Evolutionary conservation across 345 rosid genomes (phyloP).

Genomic region (Erysimum cheiranthoides): DNA sequence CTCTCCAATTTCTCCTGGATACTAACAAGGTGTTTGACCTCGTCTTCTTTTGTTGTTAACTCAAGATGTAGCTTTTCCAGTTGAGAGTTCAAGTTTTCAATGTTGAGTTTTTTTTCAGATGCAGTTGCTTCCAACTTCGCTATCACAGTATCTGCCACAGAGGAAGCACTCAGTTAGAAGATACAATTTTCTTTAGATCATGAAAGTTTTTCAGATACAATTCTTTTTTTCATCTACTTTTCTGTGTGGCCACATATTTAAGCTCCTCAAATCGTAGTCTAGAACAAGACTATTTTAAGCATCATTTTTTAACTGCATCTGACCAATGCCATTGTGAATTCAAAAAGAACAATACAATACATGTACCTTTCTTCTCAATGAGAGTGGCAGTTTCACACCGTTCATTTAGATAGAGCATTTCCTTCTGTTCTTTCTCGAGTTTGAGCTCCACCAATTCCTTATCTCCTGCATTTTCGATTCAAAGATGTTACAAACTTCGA

Average conservation of each 20-base stretch:
- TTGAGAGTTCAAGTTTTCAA: constrained; percentile 61
- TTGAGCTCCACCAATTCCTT: constrained; percentile 71
- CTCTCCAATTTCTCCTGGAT: constrained; percentile 62
- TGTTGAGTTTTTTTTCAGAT: constrained; percentile 36
- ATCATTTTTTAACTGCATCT: constrained; percentile 1
- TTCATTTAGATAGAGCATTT: constrained; percentile 59
- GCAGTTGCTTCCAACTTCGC: background rate
- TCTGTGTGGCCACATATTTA: background rate
- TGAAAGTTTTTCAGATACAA: background rate
- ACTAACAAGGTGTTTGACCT: constrained; percentile 54
- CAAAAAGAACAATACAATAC: background rate
- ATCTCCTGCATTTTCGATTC: constrained; percentile 57
- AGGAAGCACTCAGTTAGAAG: background rate
- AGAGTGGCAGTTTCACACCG: constrained; percentile 51
- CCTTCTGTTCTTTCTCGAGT: constrained; percentile 58
- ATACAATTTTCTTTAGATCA: background rate
- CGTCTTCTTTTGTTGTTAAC: constrained; percentile 62
- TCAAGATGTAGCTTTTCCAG: constrained; percentile 58
- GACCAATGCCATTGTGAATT: constrained; percentile 16
- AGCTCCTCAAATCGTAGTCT: background rate
- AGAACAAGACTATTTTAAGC: background rate
- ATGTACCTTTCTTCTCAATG: constrained; percentile 77
- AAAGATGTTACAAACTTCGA: background rate
- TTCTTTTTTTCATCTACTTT: background rate
- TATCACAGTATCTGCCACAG: constrained; percentile 20